Percentiles rank a stretch among this genome's conserved stretches.
These are phyloP conservation scores for Phalaenopsis equestris DNA, from an alignment of 106 monocot genomes.

Conservation along the genomic window DNA sequence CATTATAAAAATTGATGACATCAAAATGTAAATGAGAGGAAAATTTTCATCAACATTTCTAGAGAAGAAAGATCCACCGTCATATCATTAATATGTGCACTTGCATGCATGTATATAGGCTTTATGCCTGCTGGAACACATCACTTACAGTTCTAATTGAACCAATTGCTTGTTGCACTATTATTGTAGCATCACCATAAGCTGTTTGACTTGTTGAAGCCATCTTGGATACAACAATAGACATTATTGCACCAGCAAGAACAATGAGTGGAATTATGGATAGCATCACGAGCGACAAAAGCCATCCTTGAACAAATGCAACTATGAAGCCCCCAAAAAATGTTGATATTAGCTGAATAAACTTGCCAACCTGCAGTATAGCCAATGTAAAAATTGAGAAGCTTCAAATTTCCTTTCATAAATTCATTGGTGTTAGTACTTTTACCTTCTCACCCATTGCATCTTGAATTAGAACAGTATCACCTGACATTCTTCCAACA, in stretches of 20 bases:
- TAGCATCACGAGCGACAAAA: slow-evolving; percentile 74
- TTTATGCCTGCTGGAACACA: neutral
- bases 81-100: neutral
- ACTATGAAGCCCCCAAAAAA: slow-evolving; percentile 71
- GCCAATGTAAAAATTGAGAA: neutral
- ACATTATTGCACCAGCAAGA: slow-evolving; percentile 41
- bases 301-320: slow-evolving; percentile 75
- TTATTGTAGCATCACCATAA: slow-evolving; percentile 50
- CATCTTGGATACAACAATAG: slow-evolving; percentile 40
- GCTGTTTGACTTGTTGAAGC: slow-evolving; percentile 46
- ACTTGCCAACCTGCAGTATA: slow-evolving; percentile 48
- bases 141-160: slow-evolving; percentile 67
- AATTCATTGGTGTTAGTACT: neutral
- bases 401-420: neutral
- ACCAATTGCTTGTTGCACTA: slow-evolving; percentile 68
- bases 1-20: neutral
- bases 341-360: slow-evolving; percentile 59
- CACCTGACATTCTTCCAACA: slow-evolving; percentile 57
- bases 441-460: slow-evolving; percentile 65
- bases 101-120: neutral
- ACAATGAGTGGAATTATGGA: slow-evolving; percentile 49
- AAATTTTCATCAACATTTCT: no score
- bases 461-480: slow-evolving; percentile 56
- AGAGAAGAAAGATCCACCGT: no score
- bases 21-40: neutral